Evolutionary conservation across 2,329 filamentous ascomycete genomes (phyloP), one percentile per base, ranked within the genome.

Genomic region (Hypoxylon sp.): DNA sequence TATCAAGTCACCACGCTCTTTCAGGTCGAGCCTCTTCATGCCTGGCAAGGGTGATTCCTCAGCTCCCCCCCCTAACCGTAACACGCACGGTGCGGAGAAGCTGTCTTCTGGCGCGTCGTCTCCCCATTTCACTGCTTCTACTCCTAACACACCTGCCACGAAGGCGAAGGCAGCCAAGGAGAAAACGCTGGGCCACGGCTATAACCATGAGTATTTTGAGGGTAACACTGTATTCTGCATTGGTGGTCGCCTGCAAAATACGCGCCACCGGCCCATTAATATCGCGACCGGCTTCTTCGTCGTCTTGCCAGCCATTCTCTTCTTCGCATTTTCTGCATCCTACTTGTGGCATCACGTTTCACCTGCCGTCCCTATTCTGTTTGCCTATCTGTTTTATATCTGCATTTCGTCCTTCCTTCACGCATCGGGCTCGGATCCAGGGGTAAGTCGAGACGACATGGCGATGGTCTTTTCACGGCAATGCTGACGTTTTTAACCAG

Each of bases 321-420:
- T 98, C 84, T 95, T 97, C 81, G 89, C 84, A 20, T 97, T 91
- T 76, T 96, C 92, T 69, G 94, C 92, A 10, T 89, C 92, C 22
- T 97, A 92, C 88, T 79, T 97, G 59, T 98, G 94, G 94, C 85
- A 90, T 73, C 86, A 97, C 75, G 86, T 97, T 71, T 97, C 93
- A 40, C 95, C 95, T 33, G 94, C 94, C 59, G 89, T 98, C 75
- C 96, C 96, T 58, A 89, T 98, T 74, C 81, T 93, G 48, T 98
- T 97, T 82, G 95, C 90, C 59, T 99, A 99, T 78, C 77, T 98
- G n/a, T 94, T 94, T 76, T 95, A 92, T 79, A 85, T 99, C 30
- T 97, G 93, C 81, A 85, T 98, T 53, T 97, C 95, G 25, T 98
- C 96, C 2, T 99, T 98, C 77, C 77, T 98, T 61, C 95, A 98